Percentiles rank a stretch among this genome's conserved stretches.
Conservation (phyloP, 108 stramenopile species). For the Cyclotella baltica region DNA sequence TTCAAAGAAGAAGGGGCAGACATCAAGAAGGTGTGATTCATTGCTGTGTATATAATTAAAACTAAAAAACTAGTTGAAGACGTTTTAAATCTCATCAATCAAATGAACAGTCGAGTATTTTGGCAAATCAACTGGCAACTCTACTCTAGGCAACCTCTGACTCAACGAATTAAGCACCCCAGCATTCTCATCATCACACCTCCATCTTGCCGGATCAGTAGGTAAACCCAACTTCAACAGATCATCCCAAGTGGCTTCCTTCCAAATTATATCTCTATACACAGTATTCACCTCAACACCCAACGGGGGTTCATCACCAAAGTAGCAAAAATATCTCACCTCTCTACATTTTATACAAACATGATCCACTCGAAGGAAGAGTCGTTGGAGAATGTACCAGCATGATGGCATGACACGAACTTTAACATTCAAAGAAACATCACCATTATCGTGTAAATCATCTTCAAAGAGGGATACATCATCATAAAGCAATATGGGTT, state of each 20-base stretch:
- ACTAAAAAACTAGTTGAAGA: too few species aligned
- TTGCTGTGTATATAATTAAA: too few species aligned
- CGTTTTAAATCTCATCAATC: neutral
- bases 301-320: neutral
- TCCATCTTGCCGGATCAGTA: constrained; percentile 61
- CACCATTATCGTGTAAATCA: constrained; percentile 86
- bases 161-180: constrained; percentile 37
- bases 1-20: too few species aligned
- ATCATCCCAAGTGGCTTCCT: constrained; percentile 71
- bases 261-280: constrained; percentile 81
- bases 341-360: constrained; percentile 73
- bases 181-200: constrained; percentile 27
- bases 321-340: constrained; percentile 56
- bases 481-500: constrained; percentile 81
- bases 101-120: constrained; percentile 20
- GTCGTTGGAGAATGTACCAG: constrained; percentile 61
- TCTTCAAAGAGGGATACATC: constrained; percentile 75
- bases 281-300: constrained; percentile 33
- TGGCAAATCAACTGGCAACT: constrained; percentile 55
- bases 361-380: constrained; percentile 73
- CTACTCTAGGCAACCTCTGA: constrained; percentile 46
- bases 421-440: constrained; percentile 66
- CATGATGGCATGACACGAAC: constrained; percentile 81
- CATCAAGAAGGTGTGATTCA: too few species aligned
- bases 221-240: constrained; percentile 59